Evolutionary conservation across 1,139 yeast genomes (phyloP).

Genomic region (Saccharomyces hybrid): DNA sequence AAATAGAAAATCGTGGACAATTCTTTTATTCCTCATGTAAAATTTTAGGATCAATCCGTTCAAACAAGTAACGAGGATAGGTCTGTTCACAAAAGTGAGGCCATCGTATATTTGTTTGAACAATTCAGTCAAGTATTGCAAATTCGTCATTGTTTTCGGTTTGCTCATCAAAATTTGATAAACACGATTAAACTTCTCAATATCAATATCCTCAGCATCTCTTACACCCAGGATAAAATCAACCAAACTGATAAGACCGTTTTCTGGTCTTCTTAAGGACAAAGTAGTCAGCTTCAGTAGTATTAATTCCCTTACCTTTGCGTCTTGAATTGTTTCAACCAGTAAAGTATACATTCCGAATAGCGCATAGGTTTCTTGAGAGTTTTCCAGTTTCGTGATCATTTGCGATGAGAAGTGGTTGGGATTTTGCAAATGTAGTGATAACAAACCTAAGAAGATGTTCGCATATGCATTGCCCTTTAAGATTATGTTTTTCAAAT

Average conservation of each 20-base stretch:
- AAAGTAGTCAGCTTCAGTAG: conserved; percentile 43
- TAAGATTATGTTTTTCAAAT: conserved; percentile 45
- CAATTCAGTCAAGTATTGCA: conserved; percentile 46
- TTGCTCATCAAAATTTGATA: conserved; percentile 53
- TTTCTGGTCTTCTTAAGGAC: conserved; percentile 47
- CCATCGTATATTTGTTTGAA: conserved; percentile 54
- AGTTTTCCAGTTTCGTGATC: conserved; percentile 30
- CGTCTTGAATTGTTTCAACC: conserved; percentile 38
- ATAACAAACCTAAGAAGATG: background rate
- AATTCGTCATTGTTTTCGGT: conserved; percentile 45
- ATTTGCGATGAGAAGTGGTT: conserved; percentile 1
- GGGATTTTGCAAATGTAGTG: background rate
- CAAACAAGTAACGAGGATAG: conserved; percentile 51
- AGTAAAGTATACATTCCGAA: conserved; percentile 49
- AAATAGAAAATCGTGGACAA: conserved; percentile 55
- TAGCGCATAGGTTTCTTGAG: conserved; percentile 55
- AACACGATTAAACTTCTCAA: conserved; percentile 58
- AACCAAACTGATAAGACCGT: conserved; percentile 64
- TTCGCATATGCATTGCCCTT: conserved; percentile 69
- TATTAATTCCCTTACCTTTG: conserved; percentile 39
- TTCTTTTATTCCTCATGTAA: conserved; percentile 44
- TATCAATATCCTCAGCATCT: conserved; percentile 57
- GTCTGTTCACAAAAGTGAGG: conserved; percentile 52
- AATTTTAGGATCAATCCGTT: conserved; percentile 48
- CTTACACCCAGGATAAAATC: conserved; percentile 74